A percentile compares a stretch with the other conserved stretches of the same genome.
Conservation (phyloP, 176 grass and related monocot species). For the Hordeum marinum region DNA sequence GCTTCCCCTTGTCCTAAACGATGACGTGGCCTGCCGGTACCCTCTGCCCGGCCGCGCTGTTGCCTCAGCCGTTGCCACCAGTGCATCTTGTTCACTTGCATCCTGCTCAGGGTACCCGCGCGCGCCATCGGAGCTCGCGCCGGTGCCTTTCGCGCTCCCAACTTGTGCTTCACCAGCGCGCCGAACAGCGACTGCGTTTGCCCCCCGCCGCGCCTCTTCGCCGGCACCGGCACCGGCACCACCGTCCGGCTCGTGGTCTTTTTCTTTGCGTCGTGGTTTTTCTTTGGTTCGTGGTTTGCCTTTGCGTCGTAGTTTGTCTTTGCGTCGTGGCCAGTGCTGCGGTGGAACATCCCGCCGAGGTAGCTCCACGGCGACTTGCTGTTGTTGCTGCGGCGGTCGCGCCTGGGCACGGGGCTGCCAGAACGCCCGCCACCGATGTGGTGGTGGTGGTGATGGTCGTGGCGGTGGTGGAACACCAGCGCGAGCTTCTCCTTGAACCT, state of each 20-base stretch:
- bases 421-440: background rate
- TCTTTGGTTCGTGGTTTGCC: background rate
- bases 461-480: constrained; percentile 55
- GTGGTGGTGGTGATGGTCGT: constrained; percentile 55
- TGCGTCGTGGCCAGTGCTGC: background rate
- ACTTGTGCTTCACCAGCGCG: constrained; percentile 27
- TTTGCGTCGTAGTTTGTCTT: constrained; percentile 1
- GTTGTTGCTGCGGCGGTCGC: background rate
- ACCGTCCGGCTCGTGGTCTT: background rate
- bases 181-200: constrained; percentile 31
- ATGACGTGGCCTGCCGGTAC: constrained; percentile 8
- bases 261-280: background rate
- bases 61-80: constrained; percentile 51
- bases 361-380: constrained; percentile 38
- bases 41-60: background rate
- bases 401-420: background rate
- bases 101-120: background rate
- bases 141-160: constrained; percentile 6
- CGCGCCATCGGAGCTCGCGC: background rate
- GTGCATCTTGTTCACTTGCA: constrained; percentile 38
- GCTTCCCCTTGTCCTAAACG: constrained; percentile 8
- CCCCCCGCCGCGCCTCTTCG: constrained; percentile 6
- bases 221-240: background rate
- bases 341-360: constrained; percentile 33
- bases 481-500: constrained; percentile 52